Conservation (phyloP, 805 yeast species). For the Dipodascus albidus region DNA sequence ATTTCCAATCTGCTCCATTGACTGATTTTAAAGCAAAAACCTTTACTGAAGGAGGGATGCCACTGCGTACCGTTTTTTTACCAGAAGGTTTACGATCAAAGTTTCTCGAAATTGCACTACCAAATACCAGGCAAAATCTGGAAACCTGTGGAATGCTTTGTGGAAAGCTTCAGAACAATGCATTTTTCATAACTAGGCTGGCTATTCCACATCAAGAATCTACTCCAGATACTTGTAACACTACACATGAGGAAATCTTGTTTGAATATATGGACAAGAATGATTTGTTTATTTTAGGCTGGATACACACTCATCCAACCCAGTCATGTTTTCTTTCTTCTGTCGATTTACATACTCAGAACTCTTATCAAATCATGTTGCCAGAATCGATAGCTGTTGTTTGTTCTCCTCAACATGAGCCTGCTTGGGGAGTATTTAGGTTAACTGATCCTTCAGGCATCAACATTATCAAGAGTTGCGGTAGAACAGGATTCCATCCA, state of each 20-base stretch:
- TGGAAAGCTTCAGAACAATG: constrained; percentile 48
- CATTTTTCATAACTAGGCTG: constrained; percentile 50
- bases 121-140: constrained; percentile 38
- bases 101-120: constrained; percentile 36
- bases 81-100: constrained; percentile 33
- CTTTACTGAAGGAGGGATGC: constrained; percentile 44
- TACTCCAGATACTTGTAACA: constrained; percentile 51
- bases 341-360: constrained; percentile 57
- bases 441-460: constrained; percentile 58
- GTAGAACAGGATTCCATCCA: constrained; percentile 43
- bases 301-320: constrained; percentile 70
- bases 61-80: constrained; percentile 40
- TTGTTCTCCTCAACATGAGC: constrained; percentile 41
- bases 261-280: constrained; percentile 44
- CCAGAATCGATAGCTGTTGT: constrained; percentile 62
- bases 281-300: constrained; percentile 53
- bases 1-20: constrained; percentile 7
- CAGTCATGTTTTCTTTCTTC: constrained; percentile 61
- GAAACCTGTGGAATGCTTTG: constrained; percentile 62
- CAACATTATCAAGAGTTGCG: constrained; percentile 41
- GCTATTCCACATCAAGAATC: constrained; percentile 54
- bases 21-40: constrained; percentile 20
- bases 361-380: constrained; percentile 56
- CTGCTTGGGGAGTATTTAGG: constrained; percentile 45
- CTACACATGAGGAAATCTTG: constrained; percentile 46